Conservation (phyloP, 768 basidiomycete genomes). For the Gautieria morchelliformis region DNA sequence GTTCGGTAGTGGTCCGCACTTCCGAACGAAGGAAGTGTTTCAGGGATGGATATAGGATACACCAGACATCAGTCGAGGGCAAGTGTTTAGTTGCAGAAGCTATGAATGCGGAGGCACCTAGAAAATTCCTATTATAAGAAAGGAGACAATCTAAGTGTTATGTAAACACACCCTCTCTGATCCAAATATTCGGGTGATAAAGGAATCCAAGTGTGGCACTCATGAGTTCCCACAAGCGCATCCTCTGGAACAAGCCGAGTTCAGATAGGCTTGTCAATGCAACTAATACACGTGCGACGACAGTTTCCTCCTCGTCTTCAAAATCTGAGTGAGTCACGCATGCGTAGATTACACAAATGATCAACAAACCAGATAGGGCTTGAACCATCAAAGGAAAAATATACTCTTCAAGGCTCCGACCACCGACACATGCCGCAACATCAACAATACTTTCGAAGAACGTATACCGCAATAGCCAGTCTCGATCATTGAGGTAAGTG, state of each 20-base stretch:
- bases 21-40: slow-evolving; percentile 82
- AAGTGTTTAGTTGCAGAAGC: slow-evolving; percentile 78
- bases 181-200: slow-evolving; percentile 94
- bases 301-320: slow-evolving; percentile 88
- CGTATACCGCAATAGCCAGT: slow-evolving; percentile 83
- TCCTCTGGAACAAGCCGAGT: slow-evolving; percentile 83
- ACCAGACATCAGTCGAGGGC: slow-evolving; percentile 88
- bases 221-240: slow-evolving; percentile 97
- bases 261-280: slow-evolving; percentile 85
- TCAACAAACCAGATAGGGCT: slow-evolving; percentile 71
- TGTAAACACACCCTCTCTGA: slow-evolving; percentile 66
- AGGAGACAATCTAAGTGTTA: neutral
- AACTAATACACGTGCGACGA: slow-evolving; percentile 82
- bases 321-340: neutral
- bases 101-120: slow-evolving; percentile 83
- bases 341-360: neutral
- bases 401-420: slow-evolving; percentile 87
- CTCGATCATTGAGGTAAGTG: slow-evolving; percentile 61
- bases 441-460: slow-evolving; percentile 96
- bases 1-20: slow-evolving; percentile 62
- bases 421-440: slow-evolving; percentile 89
- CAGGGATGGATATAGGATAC: slow-evolving; percentile 88
- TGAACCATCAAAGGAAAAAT: slow-evolving; percentile 96
- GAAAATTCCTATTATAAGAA: neutral
- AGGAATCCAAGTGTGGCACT: slow-evolving; percentile 79